These are phyloP conservation scores for Penicillium sclerotiorum DNA, from an alignment of 2,329 filamentous ascomycete genomes.

Conservation along the genomic window DNA sequence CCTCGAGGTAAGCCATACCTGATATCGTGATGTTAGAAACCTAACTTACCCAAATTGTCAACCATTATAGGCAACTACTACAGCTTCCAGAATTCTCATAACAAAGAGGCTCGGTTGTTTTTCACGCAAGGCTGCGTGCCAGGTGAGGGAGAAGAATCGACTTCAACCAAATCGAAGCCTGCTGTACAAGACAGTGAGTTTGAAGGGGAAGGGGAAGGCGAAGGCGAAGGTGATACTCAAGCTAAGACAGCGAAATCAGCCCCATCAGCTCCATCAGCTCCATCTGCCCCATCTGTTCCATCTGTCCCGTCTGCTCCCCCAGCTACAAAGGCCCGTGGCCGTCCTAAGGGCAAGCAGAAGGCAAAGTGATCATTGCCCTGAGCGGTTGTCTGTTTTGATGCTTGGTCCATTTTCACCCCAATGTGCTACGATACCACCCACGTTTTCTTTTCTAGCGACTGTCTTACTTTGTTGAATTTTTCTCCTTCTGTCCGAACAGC, in stretches of 20 bases:
- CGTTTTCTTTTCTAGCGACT: slow-evolving; percentile 22
- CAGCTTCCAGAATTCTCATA: slow-evolving; percentile 79
- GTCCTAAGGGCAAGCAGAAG: slow-evolving; percentile 7
- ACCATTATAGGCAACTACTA: slow-evolving; percentile 80
- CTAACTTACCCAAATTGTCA: no score
- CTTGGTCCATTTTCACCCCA: slow-evolving; percentile 9
- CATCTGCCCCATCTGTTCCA: no score
- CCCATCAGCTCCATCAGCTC: no score
- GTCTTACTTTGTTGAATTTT: slow-evolving; percentile 3
- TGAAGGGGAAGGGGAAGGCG: slow-evolving; percentile 18
- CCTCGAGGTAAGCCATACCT: slow-evolving; percentile 73
- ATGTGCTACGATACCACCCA: slow-evolving; percentile 24
- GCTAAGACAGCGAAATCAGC: no score
- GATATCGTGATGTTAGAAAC: background rate
- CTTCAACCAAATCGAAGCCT: slow-evolving; percentile 25
- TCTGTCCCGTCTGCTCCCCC: background rate
- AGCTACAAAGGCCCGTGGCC: background rate
- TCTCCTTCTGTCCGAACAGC: slow-evolving; percentile 1
- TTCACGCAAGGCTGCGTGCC: slow-evolving; percentile 84
- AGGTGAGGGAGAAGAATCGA: slow-evolving; percentile 32
- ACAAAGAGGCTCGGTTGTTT: slow-evolving; percentile 75
- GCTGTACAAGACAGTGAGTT: slow-evolving; percentile 26
- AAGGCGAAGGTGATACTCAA: slow-evolving; percentile 28
- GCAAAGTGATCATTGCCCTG: background rate
- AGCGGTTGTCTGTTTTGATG: background rate